Evolutionary conservation across 306 rosid species (phyloP).

Genomic region (Casuarina equisetifolia): DNA sequence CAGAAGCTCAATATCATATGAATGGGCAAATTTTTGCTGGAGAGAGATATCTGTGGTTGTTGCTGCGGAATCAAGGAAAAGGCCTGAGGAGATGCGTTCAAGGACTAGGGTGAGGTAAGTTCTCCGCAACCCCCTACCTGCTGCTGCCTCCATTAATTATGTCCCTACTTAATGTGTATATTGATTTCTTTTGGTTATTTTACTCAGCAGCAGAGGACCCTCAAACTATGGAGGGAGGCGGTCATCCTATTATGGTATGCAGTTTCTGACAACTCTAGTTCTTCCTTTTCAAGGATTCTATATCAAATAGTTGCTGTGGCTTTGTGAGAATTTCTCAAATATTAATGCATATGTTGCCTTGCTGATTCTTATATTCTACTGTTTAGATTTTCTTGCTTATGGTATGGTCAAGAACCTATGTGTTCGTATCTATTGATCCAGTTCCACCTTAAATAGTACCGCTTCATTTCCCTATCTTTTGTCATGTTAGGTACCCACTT

Average conservation of each 20-base stretch:
- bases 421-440: not conserved
- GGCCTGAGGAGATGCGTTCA: conserved; percentile 97
- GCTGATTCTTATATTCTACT: not conserved
- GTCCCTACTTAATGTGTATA: conserved; percentile 11
- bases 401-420: not conserved
- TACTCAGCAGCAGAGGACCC: conserved; percentile 59
- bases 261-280: not conserved
- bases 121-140: conserved; percentile 13
- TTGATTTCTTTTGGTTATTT: conserved; percentile 18
- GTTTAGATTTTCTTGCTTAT: not conserved
- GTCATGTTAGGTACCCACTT: not conserved
- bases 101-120: conserved; percentile 66
- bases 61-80: conserved; percentile 94
- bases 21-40: conserved; percentile 88
- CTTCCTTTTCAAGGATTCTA: not conserved
- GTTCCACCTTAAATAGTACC: not conserved
- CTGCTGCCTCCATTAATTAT: not conserved
- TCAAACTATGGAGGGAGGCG: conserved; percentile 62
- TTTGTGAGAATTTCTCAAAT: not conserved
- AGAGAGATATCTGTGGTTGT: conserved; percentile 95
- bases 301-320: not conserved
- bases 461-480: not conserved
- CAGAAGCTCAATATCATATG: conserved; percentile 98
- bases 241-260: conserved; percentile 77
- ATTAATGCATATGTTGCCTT: not conserved